Percentiles rank a stretch among this genome's conserved stretches.
These are phyloP conservation scores for Umbelopsis isabellina DNA, from an alignment of 192 early-diverging fungal genomes.

Conservation along the genomic window DNA sequence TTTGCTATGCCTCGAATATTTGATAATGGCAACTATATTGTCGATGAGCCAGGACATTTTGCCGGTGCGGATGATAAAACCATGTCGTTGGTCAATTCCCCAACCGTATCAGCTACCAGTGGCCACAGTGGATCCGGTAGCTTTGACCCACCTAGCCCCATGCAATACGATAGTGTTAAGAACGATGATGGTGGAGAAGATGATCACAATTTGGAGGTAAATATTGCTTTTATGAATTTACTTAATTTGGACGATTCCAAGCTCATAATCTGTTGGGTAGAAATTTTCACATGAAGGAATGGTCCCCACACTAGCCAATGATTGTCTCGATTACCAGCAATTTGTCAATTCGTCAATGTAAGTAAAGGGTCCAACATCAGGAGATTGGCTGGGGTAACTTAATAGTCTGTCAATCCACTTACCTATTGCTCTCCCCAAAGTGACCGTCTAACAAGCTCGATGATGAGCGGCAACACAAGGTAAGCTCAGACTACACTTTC, in stretches of 20 bases:
- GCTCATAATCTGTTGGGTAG: conserved; percentile 12
- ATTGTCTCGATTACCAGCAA: conserved; percentile 17
- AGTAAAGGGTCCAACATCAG: conserved; percentile 7
- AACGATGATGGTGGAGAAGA: background rate
- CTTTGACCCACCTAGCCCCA: conserved; percentile 9
- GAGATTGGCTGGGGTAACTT: conserved; percentile 7
- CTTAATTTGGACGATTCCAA: conserved; percentile 1
- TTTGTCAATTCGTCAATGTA: conserved; percentile 20
- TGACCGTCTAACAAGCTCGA: too few relatives aligned
- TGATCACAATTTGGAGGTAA: background rate
- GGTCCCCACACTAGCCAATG: conserved; percentile 21
- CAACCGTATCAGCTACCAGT: conserved; percentile 10
- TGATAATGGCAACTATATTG: conserved; percentile 17
- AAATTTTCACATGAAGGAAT: conserved; percentile 16
- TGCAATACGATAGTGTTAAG: background rate
- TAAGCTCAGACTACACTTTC: too few relatives aligned
- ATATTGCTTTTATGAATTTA: background rate
- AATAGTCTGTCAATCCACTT: background rate
- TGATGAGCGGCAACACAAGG: too few relatives aligned
- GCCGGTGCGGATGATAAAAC: background rate
- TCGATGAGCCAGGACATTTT: conserved; percentile 7
- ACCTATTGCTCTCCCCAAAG: background rate
- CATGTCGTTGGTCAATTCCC: conserved; percentile 1
- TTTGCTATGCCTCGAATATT: conserved; percentile 16
- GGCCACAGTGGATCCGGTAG: conserved; percentile 12